A percentile compares a stretch with the other conserved stretches of the same genome.
Conservation (phyloP, 345 rosid species). For the Boechera divaricarpa region DNA sequence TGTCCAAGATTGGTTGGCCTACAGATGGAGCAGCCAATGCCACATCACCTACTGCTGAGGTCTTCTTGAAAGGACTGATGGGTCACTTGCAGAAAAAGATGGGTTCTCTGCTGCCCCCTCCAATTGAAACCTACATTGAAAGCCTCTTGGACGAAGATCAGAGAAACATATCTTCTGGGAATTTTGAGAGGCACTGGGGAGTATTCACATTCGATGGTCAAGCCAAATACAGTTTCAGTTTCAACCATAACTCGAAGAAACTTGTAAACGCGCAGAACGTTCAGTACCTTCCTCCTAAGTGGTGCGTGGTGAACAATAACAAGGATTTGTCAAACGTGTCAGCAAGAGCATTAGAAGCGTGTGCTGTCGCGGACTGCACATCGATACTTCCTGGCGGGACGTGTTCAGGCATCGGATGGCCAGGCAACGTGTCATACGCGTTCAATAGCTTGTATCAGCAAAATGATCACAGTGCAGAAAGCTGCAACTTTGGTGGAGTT, state of each 20-base stretch:
- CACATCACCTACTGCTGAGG: slow-evolving; percentile 58
- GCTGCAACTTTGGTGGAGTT: slow-evolving; percentile 85
- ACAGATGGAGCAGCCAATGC: slow-evolving; percentile 89
- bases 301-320: slow-evolving; percentile 89
- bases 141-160: slow-evolving; percentile 87
- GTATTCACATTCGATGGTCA: slow-evolving; percentile 93
- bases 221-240: slow-evolving; percentile 69
- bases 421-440: slow-evolving; percentile 79
- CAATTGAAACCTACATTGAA: slow-evolving; percentile 65
- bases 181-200: slow-evolving; percentile 94
- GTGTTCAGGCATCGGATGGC: slow-evolving; percentile 78
- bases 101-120: slow-evolving; percentile 66
- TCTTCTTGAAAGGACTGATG: slow-evolving; percentile 67
- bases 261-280: slow-evolving; percentile 70
- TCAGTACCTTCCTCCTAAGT: slow-evolving; percentile 72
- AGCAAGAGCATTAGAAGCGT: slow-evolving; percentile 64
- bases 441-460: slow-evolving; percentile 90
- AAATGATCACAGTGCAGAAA: slow-evolving; percentile 70
- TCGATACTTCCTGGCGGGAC: slow-evolving; percentile 75
- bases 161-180: slow-evolving; percentile 59
- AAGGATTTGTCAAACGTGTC: slow-evolving; percentile 74
- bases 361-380: slow-evolving; percentile 74
- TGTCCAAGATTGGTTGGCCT: slow-evolving; percentile 92
- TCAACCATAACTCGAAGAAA: slow-evolving; percentile 63
- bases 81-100: slow-evolving; percentile 66